A percentile compares a stretch with the other conserved stretches of the same genome.
Conservation (phyloP, 2,329 filamentous ascomycete genomes). For the Monilinia aucupariae region DNA sequence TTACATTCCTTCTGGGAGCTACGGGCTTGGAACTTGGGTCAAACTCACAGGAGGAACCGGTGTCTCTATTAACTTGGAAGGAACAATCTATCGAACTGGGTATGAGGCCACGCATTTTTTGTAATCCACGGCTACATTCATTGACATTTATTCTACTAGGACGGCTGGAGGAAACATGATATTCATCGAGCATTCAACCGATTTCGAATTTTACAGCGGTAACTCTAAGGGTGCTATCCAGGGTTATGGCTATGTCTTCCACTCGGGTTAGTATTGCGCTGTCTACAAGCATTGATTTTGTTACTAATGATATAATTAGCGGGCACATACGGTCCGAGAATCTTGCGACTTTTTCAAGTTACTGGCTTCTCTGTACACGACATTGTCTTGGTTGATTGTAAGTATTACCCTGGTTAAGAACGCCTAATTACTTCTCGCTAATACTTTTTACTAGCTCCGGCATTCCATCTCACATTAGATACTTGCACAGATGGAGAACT, state of each 20-base stretch:
- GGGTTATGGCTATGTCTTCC: constrained; percentile 47
- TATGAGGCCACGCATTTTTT: neutral
- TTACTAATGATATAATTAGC: constrained; percentile 2
- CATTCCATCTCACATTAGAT: constrained; percentile 44
- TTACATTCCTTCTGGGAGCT: constrained; percentile 38
- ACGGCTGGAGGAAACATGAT: constrained; percentile 49
- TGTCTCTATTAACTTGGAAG: constrained; percentile 48
- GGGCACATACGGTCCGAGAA: constrained; percentile 22
- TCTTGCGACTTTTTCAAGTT: constrained; percentile 25
- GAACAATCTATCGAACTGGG: constrained; percentile 47
- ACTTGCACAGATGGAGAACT: constrained; percentile 48
- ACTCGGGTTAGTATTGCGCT: constrained; percentile 32
- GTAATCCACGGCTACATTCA: neutral
- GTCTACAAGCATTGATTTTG: neutral
- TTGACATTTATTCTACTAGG: constrained; percentile 11
- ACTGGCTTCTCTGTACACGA: constrained; percentile 27
- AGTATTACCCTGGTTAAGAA: neutral
- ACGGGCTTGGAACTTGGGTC: constrained; percentile 46
- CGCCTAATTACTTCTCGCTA: neutral
- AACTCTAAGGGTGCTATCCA: constrained; percentile 48
- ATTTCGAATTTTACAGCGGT: constrained; percentile 50
- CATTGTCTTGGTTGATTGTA: constrained; percentile 27
- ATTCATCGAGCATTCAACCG: constrained; percentile 43
- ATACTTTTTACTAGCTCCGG: constrained; percentile 21
- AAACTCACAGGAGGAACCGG: constrained; percentile 43